Conservation (phyloP, 2,329 filamentous ascomycete genomes). For the Neocatenulostroma microsporum region DNA sequence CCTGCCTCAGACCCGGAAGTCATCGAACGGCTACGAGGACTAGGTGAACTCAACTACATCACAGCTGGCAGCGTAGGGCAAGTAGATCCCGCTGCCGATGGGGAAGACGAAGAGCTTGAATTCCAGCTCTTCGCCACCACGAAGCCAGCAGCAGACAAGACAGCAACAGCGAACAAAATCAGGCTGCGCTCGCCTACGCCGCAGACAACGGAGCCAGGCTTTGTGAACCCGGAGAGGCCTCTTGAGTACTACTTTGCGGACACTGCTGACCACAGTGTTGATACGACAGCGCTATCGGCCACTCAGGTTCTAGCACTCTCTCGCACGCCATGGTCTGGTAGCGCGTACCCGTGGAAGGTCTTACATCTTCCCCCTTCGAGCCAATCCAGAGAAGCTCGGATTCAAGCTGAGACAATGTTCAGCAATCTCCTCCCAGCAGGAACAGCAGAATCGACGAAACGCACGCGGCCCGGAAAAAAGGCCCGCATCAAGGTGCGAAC, state of each 20-base stretch:
- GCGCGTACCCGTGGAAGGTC: slow-evolving; percentile 22
- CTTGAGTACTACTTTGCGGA: slow-evolving; percentile 17
- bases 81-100: not conserved
- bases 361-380: slow-evolving; percentile 11
- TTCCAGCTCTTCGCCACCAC: slow-evolving; percentile 23
- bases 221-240: slow-evolving; percentile 11
- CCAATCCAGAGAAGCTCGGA: slow-evolving; percentile 2
- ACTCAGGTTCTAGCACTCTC: slow-evolving; percentile 15
- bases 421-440: too few relatives aligned
- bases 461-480: slow-evolving; percentile 26
- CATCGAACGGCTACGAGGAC: slow-evolving; percentile 7
- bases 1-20: slow-evolving; percentile 7
- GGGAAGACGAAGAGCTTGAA: slow-evolving; percentile 20
- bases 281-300: slow-evolving; percentile 18
- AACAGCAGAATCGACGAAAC: slow-evolving; percentile 11
- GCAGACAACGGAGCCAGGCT: slow-evolving; percentile 13
- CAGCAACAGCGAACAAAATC: slow-evolving; percentile 13
- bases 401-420: too few relatives aligned
- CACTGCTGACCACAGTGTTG: not conserved
- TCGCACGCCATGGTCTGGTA: slow-evolving; percentile 14
- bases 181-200: slow-evolving; percentile 18
- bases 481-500: slow-evolving; percentile 22
- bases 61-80: not conserved
- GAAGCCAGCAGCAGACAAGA: slow-evolving; percentile 6
- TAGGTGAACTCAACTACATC: slow-evolving; percentile 3